A percentile compares a stretch with the other conserved stretches of the same genome.
phyloP scores from a whole-genome alignment of 371 early-diverging fungal genomes.

The Catenaria anguillulae region DNA sequence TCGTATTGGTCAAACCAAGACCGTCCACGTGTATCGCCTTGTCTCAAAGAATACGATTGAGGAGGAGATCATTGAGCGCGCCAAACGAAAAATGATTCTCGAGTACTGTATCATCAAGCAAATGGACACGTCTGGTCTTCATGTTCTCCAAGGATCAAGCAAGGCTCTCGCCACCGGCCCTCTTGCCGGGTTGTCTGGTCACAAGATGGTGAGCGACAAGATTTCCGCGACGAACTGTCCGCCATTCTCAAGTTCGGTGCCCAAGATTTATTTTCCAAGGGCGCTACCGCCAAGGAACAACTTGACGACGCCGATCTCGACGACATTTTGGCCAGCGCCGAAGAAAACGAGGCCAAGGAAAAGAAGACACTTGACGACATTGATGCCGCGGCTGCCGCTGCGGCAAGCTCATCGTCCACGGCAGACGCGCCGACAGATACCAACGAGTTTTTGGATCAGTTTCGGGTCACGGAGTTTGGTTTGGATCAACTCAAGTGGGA shows the following conservation, averaged over 20 bases:
- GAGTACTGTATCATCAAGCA: slow-evolving; percentile 95
- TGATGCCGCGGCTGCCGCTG: slow-evolving; percentile 17
- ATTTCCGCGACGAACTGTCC: slow-evolving; percentile 68
- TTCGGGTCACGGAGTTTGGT: slow-evolving; percentile 88
- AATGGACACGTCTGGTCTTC: slow-evolving; percentile 89
- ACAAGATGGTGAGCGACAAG: slow-evolving; percentile 7
- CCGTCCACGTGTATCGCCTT: slow-evolving; percentile 68
- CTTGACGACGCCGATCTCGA: slow-evolving; percentile 87
- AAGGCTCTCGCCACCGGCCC: too few relatives aligned
- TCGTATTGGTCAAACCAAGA: slow-evolving; percentile 86
- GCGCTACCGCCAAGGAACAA: slow-evolving; percentile 38
- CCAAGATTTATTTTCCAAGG: slow-evolving; percentile 78
- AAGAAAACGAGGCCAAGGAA: slow-evolving; percentile 60
- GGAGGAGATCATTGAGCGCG: slow-evolving; percentile 66
- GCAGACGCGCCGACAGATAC: too few relatives aligned
- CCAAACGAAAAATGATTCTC: slow-evolving; percentile 70
- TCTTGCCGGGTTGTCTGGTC: too few relatives aligned
- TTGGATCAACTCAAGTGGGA: slow-evolving; percentile 74
- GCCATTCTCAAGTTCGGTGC: slow-evolving; percentile 96
- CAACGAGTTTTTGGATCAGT: slow-evolving; percentile 80
- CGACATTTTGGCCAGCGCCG: slow-evolving; percentile 85
- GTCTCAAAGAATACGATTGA: slow-evolving; percentile 61
- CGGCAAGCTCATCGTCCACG: too few relatives aligned
- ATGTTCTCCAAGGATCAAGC: slow-evolving; percentile 40
- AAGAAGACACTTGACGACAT: background rate